Evolutionary conservation across 139 green algal species (phyloP).

Genomic region (Volvox africanus): DNA sequence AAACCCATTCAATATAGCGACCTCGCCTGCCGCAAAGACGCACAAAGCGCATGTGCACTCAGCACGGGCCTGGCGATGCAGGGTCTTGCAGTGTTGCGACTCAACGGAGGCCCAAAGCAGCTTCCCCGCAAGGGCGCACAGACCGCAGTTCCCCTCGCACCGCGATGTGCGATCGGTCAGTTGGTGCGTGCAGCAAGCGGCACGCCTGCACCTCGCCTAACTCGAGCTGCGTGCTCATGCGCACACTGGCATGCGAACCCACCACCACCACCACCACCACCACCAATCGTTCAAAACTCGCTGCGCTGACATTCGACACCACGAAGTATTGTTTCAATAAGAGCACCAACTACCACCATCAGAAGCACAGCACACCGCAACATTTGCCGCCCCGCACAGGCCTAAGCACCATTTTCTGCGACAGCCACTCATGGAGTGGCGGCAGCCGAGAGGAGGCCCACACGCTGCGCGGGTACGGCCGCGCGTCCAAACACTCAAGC

Average conservation of each 20-base stretch:
- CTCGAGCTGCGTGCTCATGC: neutral
- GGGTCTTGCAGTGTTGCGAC: neutral
- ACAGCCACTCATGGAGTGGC: neutral
- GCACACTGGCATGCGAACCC: constrained; percentile 10
- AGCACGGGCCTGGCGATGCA: neutral
- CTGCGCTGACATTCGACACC: neutral
- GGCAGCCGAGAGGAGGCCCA: neutral
- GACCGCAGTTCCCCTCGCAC: neutral
- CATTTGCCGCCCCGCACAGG: neutral
- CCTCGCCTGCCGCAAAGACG: constrained; percentile 1
- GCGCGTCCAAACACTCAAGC: neutral
- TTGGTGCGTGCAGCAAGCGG: neutral
- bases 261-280: constrained; percentile 6
- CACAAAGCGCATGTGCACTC: neutral
- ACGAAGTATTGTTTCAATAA: neutral
- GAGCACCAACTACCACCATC: constrained; percentile 1
- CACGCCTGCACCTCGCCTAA: neutral
- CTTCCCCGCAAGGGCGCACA: neutral
- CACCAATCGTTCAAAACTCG: constrained; percentile 28
- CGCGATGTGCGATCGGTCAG: neutral
- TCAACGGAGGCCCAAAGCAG: neutral
- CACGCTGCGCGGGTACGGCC: neutral
- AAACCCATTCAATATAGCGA: neutral
- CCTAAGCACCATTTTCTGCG: neutral
- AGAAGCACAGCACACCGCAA: neutral